These are phyloP conservation scores for Vicia sativa DNA, from an alignment of 306 rosid genomes.

Conservation along the genomic window DNA sequence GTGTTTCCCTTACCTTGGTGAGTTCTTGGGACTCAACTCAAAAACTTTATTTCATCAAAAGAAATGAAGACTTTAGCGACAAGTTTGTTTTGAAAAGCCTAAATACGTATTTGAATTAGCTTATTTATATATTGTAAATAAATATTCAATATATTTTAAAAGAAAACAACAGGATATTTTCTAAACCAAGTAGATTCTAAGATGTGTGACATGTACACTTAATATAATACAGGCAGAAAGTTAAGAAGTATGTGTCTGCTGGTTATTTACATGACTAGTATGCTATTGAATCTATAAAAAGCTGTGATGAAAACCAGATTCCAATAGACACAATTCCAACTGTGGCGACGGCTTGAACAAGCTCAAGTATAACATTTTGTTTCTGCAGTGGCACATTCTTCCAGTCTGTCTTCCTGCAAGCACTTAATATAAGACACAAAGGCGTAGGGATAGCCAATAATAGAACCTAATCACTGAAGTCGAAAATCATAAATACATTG, in stretches of 20 bases:
- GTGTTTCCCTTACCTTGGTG: too few relatives aligned
- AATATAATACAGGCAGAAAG: conserved; percentile 42
- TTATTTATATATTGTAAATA: not conserved
- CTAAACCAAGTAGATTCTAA: conserved; percentile 48
- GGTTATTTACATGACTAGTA: conserved; percentile 53
- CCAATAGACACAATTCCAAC: conserved; percentile 73
- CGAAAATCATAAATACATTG: conserved; percentile 11
- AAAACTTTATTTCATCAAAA: too few relatives aligned
- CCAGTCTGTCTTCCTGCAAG: conserved; percentile 71
- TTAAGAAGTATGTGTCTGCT: conserved; percentile 39
- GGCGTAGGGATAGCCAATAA: not conserved
- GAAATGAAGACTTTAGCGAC: too few relatives aligned
- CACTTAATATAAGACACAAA: conserved; percentile 32
- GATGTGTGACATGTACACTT: conserved; percentile 52
- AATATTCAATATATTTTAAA: conserved; percentile 1
- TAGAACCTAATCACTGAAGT: conserved; percentile 5
- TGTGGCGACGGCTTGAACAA: conserved; percentile 80
- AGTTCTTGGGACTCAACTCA: too few relatives aligned
- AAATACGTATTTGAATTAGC: conserved; percentile 1
- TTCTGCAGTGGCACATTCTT: conserved; percentile 51
- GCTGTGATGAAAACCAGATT: conserved; percentile 75
- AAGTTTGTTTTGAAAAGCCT: not conserved
- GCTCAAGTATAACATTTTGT: conserved; percentile 55
- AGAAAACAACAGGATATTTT: not conserved
- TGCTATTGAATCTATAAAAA: conserved; percentile 49